Evolutionary conservation across 257 asterid species (phyloP), one percentile per base, ranked within the genome.

Genomic region (Nyctanthes arbortristis): DNA sequence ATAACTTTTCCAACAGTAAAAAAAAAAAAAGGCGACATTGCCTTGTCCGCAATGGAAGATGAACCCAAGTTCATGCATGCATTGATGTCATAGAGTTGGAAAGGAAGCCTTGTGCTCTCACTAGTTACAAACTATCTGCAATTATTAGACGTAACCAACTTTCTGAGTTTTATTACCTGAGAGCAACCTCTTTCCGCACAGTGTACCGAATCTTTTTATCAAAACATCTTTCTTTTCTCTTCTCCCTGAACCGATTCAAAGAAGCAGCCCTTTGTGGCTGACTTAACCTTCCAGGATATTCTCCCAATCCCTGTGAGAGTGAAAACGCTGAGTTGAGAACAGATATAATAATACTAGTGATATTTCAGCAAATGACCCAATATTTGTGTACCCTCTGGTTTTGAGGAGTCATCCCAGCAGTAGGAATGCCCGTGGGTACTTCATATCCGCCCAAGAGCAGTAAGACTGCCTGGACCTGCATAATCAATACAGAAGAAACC

Each of bases 161-260:
- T 20, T 52, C 30, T 30, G 35, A 73, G 65, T 47, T 59, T 43
- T 20, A 67, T 68, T 84, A 94, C 99, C 97, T 88, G 70, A 88
- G 91, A 32, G 99, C 99, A 82, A 94, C 99, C 83, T 94, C 99
- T 87, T 91, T 91, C 75, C 99, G 86, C 61, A 94, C 99, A 28
- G 91, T 84, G 71, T 94, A 94, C 11, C 99, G 97, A 34, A 91
- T 94, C 81, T 89, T 94, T 81, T 94, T 94, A 55, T 91, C 97
- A 70, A 86, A 94, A 77, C 97, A 91, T 24, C 99, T 74, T 54
- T 94, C 99, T 82, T 94, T 94, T 74, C 95, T 84, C 85, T 91
- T 94, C 76, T 94, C 96, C 71, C 99, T 85, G 77, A 94, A 94
- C 27, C 97, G 85, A 80, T 89, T 89, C 75, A 91, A 85, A 65